Evolutionary conservation across 2,329 filamentous ascomycete species (phyloP), one percentile per base, ranked within the genome.

Genomic region (Aspergillus caelatus): DNA sequence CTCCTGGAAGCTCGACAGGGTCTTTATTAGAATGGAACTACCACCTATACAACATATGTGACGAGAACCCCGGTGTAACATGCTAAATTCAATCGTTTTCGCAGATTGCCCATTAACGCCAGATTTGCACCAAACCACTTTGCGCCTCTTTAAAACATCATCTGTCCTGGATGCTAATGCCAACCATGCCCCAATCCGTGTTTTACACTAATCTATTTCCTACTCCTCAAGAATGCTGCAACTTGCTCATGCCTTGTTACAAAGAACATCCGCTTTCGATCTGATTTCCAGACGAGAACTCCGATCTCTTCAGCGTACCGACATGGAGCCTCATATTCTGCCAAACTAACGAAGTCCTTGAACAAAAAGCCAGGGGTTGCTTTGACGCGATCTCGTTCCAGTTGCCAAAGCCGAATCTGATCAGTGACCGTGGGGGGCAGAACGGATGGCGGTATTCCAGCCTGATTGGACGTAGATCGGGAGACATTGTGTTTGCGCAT

Each of bases 371-470:
- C 95, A 0, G 85, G 82, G 6, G 89, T 93, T 1, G 91, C 88
- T 76, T 91, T 91, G 87, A 99, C 96, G 57, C 95, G 87, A 81
- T 99, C 95, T 67, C 94, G 93, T 79, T 99, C 95, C 58, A 98
- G 89, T 81, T 99, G 94, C 95, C 95, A 99, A 23, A 99, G 87
- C 2, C 94, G 87, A 72, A 99, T 97, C 82, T 99, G 95, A 78
- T 99, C 95, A 67, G 97, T 92, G 19, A 99, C 95, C 0, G 96
- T 98, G 0, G 95, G 94, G 1, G 96, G 95, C 2, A 99, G 85
- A 19, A 97, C 87, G 1, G 94, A 91, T 0, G 79, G 73, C 2
- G 79, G 72, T 14, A 79, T 67, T 3, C 77, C 76, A 4, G 72
- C 66, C 23, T 72, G 71, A 28, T 76, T 85, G 72, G 55, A 83